Evolutionary conservation across 805 yeast species (phyloP).

Genomic region (Starmerella kuoi): DNA sequence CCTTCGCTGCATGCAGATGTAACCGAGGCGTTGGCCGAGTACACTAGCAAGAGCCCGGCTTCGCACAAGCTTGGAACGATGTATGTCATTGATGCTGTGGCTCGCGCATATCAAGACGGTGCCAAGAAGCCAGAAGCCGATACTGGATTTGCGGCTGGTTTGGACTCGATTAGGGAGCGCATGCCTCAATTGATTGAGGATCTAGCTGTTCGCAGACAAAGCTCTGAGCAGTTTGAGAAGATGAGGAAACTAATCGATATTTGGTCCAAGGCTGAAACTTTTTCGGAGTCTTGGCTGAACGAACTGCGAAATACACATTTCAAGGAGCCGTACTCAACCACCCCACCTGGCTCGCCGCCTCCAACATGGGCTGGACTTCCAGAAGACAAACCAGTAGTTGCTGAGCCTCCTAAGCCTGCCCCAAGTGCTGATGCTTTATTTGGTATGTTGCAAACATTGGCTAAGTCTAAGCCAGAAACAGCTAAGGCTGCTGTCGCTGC

Average conservation of each 20-base stretch:
- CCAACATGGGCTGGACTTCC: slow-evolving; percentile 25
- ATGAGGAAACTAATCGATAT: slow-evolving; percentile 76
- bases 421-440: slow-evolving; percentile 35
- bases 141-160: slow-evolving; percentile 4
- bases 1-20: slow-evolving; percentile 33
- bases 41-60: slow-evolving; percentile 60
- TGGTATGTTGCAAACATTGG: slow-evolving; percentile 56
- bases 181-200: slow-evolving; percentile 42
- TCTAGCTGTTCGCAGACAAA: slow-evolving; percentile 27
- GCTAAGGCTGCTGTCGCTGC: slow-evolving; percentile 20
- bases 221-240: slow-evolving; percentile 38
- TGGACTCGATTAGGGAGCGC: slow-evolving; percentile 6
- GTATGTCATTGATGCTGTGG: slow-evolving; percentile 86
- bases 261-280: slow-evolving; percentile 81
- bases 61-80: slow-evolving; percentile 82
- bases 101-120: slow-evolving; percentile 69
- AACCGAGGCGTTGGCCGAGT: slow-evolving; percentile 44
- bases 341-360: slow-evolving; percentile 64
- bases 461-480: slow-evolving; percentile 34
- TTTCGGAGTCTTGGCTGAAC: slow-evolving; percentile 44
- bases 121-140: slow-evolving; percentile 40
- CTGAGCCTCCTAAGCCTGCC: slow-evolving; percentile 22
- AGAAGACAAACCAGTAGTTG: slow-evolving; percentile 8
- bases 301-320: slow-evolving; percentile 49
- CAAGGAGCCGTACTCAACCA: slow-evolving; percentile 35